Base-by-base conservation (phyloP, 2,329 filamentous ascomycete species). In the Simplicillium sp. region DNA sequence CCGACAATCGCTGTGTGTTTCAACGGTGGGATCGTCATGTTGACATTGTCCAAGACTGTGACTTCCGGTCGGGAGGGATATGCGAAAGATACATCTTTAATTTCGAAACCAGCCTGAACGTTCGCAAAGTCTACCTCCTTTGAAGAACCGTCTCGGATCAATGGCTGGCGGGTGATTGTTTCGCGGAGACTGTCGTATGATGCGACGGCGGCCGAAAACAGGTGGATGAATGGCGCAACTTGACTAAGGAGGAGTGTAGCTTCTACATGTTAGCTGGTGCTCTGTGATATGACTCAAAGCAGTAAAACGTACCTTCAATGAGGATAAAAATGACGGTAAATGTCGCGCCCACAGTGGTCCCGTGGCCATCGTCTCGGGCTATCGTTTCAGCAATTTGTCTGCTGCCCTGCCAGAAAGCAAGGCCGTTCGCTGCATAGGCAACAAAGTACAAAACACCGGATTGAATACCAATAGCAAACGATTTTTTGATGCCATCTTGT, bases 1-100 rank as follows among this genome's bases (percentile, higher is more conserved):
- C 82, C 82, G 12, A 86, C 80, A n/a, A 86, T 78, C 3, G 80
- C 82, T 0, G 79, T 84, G 2, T 77, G 67, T 48, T 80, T 78
- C 11, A 77, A 75, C 11, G 71, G 66, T 35, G 69, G 62, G 39
- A 82, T 71, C 2, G 52, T 61, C 11, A 82, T 56, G 46, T 66
- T 67, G 5, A 82, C 57, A 4, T 66, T 58, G 45, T 80, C 66
- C 3, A 82, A 58, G 0, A 82, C 73, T 45, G 71, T 73, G 42
- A 75, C 68, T 40, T 74, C 67, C 0, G 75, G 71, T 4, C 63
- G 49, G 1, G 61, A 58, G 1, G 60, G 57, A 36, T 67, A 67
- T 14, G 50, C 47, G 41, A 66, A 65, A 3, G 57, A 57, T 3
- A 66, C 59, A 18, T 55, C 48, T n/a, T 51, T 39, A 36, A 68